Percentiles rank a stretch among this genome's conserved stretches.
Conservation (phyloP, 192 early-diverging fungal genomes). For the Coemansia sp. region DNA sequence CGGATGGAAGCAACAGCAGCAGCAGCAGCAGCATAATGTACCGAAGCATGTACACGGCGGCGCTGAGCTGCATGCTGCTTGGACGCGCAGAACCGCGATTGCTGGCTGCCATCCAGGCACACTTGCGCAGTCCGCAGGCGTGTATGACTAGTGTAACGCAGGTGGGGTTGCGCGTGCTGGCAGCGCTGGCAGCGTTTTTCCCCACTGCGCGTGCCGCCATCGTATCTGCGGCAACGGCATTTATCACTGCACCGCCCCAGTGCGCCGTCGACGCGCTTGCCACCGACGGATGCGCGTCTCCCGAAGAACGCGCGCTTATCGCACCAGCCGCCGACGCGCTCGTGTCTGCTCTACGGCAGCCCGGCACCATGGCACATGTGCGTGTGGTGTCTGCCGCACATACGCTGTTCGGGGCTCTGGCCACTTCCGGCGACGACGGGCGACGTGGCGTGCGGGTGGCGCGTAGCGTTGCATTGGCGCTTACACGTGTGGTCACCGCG, state of each 20-base stretch:
- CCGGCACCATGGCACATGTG: background rate
- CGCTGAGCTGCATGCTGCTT: constrained; percentile 34
- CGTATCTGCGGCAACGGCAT: constrained; percentile 13
- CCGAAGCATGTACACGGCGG: constrained; percentile 30
- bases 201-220: constrained; percentile 20
- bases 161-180: constrained; percentile 47
- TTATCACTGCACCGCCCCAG: constrained; percentile 32
- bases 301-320: constrained; percentile 22
- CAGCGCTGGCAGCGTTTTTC: constrained; percentile 27
- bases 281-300: constrained; percentile 3
- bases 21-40: constrained; percentile 24
- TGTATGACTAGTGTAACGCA: constrained; percentile 31
- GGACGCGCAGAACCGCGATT: constrained; percentile 20
- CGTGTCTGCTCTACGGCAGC: constrained; percentile 16
- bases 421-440: constrained; percentile 2
- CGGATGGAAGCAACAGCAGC: background rate
- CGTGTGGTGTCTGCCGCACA: constrained; percentile 30
- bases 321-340: constrained; percentile 36
- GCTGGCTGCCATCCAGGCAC: constrained; percentile 25
- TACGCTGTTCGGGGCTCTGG: constrained; percentile 41
- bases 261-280: constrained; percentile 20
- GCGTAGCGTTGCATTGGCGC: constrained; percentile 41
- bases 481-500: constrained; percentile 33
- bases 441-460: constrained; percentile 25
- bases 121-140: constrained; percentile 22